Conservation (phyloP, 306 rosid genomes). For the Castanea mollissima region DNA sequence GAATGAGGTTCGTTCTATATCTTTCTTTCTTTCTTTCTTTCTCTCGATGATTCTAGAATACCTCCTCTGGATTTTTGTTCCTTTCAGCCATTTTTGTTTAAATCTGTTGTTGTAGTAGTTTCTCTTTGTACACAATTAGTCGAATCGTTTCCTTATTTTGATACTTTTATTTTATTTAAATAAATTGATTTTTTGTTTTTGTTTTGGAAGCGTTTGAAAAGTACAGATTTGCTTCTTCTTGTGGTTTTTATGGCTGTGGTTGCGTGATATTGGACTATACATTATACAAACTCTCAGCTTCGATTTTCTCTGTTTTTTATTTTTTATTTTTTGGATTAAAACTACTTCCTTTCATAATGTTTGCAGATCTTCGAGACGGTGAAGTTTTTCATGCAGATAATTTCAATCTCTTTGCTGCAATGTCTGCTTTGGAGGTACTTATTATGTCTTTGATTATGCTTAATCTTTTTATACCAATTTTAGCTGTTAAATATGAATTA, state of each 20-base stretch:
- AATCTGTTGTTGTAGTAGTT: no score
- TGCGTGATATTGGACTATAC: not conserved
- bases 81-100: no score
- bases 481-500: not conserved
- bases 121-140: no score
- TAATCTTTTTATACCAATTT: not conserved
- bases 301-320: not conserved
- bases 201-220: no score
- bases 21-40: no score
- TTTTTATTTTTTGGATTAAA: not conserved
- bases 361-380: constrained; percentile 90
- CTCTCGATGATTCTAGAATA: no score
- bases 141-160: no score
- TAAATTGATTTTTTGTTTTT: no score
- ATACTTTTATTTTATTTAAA: no score
- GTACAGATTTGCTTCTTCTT: not conserved
- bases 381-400: constrained; percentile 89
- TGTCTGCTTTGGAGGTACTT: constrained; percentile 94
- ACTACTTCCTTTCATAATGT: constrained; percentile 4
- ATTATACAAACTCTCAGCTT: not conserved
- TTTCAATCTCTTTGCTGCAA: constrained; percentile 92
- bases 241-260: no score
- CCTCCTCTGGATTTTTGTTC: no score
- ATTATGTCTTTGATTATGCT: constrained; percentile 11
- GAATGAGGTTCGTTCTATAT: no score